Evolutionary conservation across 2,329 filamentous ascomycete genomes (phyloP).

Genomic region (Diplocarpon mali): DNA sequence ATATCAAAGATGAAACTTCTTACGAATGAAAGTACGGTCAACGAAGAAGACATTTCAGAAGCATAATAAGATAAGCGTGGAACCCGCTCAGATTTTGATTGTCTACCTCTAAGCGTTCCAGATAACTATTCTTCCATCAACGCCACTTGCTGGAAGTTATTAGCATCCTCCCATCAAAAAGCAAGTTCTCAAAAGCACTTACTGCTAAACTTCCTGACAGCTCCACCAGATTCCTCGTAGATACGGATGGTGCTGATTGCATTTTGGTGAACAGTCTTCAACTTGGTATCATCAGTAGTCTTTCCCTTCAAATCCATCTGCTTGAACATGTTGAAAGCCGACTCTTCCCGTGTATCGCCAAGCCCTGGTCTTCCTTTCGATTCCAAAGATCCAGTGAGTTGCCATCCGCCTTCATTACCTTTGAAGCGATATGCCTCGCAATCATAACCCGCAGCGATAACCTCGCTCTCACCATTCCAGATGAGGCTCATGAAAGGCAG

Average conservation of each 20-base stretch:
- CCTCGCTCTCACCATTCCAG: slow-evolving; percentile 86
- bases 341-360: slow-evolving; percentile 66
- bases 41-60: not conserved
- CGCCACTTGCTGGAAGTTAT: slow-evolving; percentile 54
- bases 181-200: slow-evolving; percentile 33
- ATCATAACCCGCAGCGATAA: slow-evolving; percentile 88
- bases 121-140: slow-evolving; percentile 72
- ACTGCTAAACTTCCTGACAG: slow-evolving; percentile 77
- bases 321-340: slow-evolving; percentile 92
- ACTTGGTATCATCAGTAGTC: slow-evolving; percentile 78
- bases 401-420: slow-evolving; percentile 71
- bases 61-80: slow-evolving; percentile 3
- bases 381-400: slow-evolving; percentile 72
- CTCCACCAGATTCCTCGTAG: slow-evolving; percentile 55
- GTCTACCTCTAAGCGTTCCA: slow-evolving; percentile 49
- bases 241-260: slow-evolving; percentile 77
- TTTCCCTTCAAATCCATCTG: slow-evolving; percentile 99
- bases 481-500: slow-evolving; percentile 87
- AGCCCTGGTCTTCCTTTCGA: slow-evolving; percentile 38
- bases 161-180: slow-evolving; percentile 23
- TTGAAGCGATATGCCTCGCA: slow-evolving; percentile 83
- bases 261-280: slow-evolving; percentile 95
- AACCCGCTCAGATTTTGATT: slow-evolving; percentile 9
- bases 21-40: not conserved
- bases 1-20: slow-evolving; percentile 3